Evolutionary conservation across 2,329 filamentous ascomycete species (phyloP), one percentile per base, ranked within the genome.

Genomic region (Diaporthe vexans): DNA sequence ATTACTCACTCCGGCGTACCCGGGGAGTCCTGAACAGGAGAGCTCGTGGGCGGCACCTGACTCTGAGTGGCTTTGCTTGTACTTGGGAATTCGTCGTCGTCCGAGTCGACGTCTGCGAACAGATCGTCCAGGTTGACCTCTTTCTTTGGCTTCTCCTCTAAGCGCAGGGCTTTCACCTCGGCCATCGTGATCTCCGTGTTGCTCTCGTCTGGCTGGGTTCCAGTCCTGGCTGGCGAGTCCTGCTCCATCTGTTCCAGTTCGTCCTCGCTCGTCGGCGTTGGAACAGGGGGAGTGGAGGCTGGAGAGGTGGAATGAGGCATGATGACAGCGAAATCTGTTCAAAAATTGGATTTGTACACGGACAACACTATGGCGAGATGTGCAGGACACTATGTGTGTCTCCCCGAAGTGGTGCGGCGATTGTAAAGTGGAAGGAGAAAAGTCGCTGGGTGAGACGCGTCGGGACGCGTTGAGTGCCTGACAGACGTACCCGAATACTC

Each of bases 1-100:
- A 11, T 13, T 3, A 71, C 74, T 35, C 8, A 72, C 68, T 21
- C 21, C 3, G 26, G 56, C 1, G 21, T 54, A 37, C 85, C 84
- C 35, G 86, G 86, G 52, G 82, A 82, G n/a, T 86, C 82, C 4
- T 81, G 80, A 40, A 81, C 81, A 6, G 84, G 85, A 48, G 86
- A 87, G 77, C 84, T 88, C 21, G 82, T 82, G 15, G 80, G 51
- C 86, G 84, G 37, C 82, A 58, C 57, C 57, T 70, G 70, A 63
- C 56, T 78, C 59, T 67, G 72, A 2, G 73, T 78, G 29, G 85
- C 79, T 10, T 84, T 83, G 71, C 78, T 79, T 19, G 88, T 88
- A 77, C 85, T 89, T 9, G 88, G 87, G 67, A 92, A 91, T 76
- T 92, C 91, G 0, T 91, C 89, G 76, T 92, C 91, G 76, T 92